These are phyloP conservation scores for Chlamydomonas reinhardtii DNA, from an alignment of 163 green algal genomes.

Conservation along the genomic window DNA sequence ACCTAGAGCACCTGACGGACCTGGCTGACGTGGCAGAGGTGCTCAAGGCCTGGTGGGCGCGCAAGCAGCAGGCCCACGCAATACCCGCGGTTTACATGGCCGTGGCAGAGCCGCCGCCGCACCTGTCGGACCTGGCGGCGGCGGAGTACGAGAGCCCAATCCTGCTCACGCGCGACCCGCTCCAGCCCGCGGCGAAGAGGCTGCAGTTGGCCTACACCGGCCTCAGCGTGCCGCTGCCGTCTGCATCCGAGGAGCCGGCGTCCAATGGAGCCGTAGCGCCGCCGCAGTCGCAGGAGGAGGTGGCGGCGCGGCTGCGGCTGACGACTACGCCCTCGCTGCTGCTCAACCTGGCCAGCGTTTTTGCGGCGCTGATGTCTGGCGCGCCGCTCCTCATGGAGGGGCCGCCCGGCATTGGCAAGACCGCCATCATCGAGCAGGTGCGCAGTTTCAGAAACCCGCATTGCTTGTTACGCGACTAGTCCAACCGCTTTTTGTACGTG, in stretches of 20 bases:
- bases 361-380: conserved; percentile 30
- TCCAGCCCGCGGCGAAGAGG: background rate
- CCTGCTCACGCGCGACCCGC: background rate
- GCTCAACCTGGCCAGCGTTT: conserved; percentile 43
- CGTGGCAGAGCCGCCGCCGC: background rate
- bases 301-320: too few species aligned
- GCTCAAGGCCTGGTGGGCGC: conserved; percentile 22
- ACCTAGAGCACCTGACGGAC: conserved; percentile 7
- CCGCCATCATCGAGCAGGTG: conserved; percentile 49
- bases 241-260: background rate
- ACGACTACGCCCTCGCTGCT: conserved; percentile 34
- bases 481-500: too few species aligned
- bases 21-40: conserved; percentile 11
- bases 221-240: background rate
- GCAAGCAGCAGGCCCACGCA: background rate
- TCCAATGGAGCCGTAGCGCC: background rate
- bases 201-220: conserved; percentile 38
- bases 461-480: too few species aligned
- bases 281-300: background rate
- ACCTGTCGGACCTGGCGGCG: background rate
- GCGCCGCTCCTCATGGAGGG: conserved; percentile 21
- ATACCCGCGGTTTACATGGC: background rate
- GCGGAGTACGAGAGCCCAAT: background rate
- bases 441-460: too few species aligned
- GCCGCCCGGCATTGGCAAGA: conserved; percentile 55